Percentiles rank a stretch among this genome's conserved stretches.
phyloP scores from a whole-genome alignment of 805 yeast species.

The Starmerella kuoi region DNA sequence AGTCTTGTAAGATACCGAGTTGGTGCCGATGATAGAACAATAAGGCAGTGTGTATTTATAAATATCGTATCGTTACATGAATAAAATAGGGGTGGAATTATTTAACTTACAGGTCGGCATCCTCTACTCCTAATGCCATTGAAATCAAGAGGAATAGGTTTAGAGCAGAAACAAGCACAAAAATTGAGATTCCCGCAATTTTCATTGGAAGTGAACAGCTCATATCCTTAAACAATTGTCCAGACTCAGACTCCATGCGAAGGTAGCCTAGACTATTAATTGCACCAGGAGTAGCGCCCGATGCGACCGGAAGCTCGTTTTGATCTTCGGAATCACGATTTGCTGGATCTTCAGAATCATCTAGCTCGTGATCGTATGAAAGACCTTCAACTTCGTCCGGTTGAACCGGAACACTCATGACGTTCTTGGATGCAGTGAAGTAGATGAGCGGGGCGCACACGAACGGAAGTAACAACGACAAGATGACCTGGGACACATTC shows the following conservation, averaged over 20 bases:
- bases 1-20: no score
- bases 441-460: conserved; percentile 80
- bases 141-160: conserved; percentile 51
- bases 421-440: conserved; percentile 57
- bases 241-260: conserved; percentile 22
- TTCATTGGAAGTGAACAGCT: conserved; percentile 52
- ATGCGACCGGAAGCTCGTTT: neutral
- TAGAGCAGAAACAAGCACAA: conserved; percentile 59
- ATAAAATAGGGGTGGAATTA: no score
- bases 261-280: conserved; percentile 5
- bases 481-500: conserved; percentile 72
- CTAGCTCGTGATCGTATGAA: neutral
- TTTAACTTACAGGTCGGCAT: conserved; percentile 14
- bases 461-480: conserved; percentile 69
- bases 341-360: neutral
- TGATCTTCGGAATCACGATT: no score
- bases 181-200: conserved; percentile 43
- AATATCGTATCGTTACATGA: no score
- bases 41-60: no score
- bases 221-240: conserved; percentile 42
- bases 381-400: conserved; percentile 9
- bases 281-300: neutral
- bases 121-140: conserved; percentile 20
- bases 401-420: conserved; percentile 40
- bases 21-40: no score